Percentiles rank a stretch among this genome's conserved stretches.
Evolutionary conservation across 352 stramenopile genomes (phyloP).

Genomic region (Phytophthora agathidicida): DNA sequence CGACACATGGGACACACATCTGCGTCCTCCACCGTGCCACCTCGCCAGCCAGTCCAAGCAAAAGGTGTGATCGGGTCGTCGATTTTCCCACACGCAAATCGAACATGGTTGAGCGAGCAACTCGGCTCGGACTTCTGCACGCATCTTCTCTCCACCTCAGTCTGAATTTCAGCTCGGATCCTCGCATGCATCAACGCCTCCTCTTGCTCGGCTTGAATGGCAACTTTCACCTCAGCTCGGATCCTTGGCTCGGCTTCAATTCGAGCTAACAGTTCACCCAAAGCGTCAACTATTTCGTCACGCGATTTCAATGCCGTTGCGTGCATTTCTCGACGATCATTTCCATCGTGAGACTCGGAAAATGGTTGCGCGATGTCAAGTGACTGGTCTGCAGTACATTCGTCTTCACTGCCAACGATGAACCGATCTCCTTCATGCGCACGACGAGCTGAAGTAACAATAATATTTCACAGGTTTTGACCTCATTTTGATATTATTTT

Average conservation of each 20-base stretch:
- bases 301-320: too few relatives aligned
- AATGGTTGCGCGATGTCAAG: too few relatives aligned
- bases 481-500: too few relatives aligned
- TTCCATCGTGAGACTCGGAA: too few relatives aligned
- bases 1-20: conserved; percentile 17
- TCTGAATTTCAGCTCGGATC: conserved; percentile 23
- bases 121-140: conserved; percentile 16
- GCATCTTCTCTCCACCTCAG: conserved; percentile 26
- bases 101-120: conserved; percentile 14
- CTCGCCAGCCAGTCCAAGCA: conserved; percentile 10
- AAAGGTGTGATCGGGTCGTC: conserved; percentile 15
- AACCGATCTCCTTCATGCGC: conserved; percentile 10
- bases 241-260: conserved; percentile 15
- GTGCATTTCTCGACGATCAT: too few relatives aligned
- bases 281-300: too few relatives aligned
- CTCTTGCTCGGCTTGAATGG: conserved; percentile 18
- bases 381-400: not conserved
- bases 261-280: too few relatives aligned
- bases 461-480: too few relatives aligned
- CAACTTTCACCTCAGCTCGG: conserved; percentile 14
- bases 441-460: too few relatives aligned
- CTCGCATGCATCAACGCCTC: conserved; percentile 5
- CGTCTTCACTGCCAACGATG: not conserved
- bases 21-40: conserved; percentile 8
- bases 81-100: conserved; percentile 16